These are phyloP conservation scores for Plasmodium sp. DNA, from an alignment of 169 alveolate species.

Conservation along the genomic window DNA sequence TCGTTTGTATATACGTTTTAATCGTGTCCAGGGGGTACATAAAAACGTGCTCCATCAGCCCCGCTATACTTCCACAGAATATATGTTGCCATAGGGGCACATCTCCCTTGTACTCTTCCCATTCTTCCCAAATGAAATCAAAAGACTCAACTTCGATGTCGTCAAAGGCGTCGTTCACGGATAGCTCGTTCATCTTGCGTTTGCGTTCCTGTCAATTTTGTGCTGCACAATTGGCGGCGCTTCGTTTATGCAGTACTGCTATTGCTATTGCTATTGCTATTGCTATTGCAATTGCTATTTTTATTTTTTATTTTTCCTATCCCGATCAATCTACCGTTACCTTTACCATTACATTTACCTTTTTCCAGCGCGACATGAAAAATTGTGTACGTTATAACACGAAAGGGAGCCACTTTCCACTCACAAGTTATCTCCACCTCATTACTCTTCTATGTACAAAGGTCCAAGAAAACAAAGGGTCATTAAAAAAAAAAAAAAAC, in stretches of 20 bases:
- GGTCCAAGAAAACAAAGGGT: neutral
- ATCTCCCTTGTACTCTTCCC: slow-evolving; percentile 87
- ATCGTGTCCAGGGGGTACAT: slow-evolving; percentile 97
- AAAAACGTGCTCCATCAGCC: slow-evolving; percentile 96
- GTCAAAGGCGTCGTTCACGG: slow-evolving; percentile 59
- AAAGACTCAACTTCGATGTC: slow-evolving; percentile 58
- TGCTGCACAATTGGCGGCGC: neutral
- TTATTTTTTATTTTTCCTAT: slow-evolving; percentile 8
- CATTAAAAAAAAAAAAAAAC: slow-evolving; percentile 1
- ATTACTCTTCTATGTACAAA: neutral
- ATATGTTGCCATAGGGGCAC: slow-evolving; percentile 93
- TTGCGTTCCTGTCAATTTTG: neutral
- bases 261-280: neutral
- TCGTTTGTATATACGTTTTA: slow-evolving; percentile 89
- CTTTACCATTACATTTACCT: neutral
- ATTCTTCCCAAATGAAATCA: slow-evolving; percentile 76
- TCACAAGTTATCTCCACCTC: neutral
- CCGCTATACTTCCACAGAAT: slow-evolving; percentile 98
- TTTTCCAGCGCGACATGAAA: neutral
- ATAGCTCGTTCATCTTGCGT: slow-evolving; percentile 24
- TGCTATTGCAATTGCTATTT: neutral
- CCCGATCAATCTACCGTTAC: neutral
- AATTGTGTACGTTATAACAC: neutral
- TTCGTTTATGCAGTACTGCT: neutral
- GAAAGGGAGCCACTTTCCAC: neutral